phyloP scores from a whole-genome alignment of 2,329 filamentous ascomycete genomes.

The Thermoascus crustaceus region DNA sequence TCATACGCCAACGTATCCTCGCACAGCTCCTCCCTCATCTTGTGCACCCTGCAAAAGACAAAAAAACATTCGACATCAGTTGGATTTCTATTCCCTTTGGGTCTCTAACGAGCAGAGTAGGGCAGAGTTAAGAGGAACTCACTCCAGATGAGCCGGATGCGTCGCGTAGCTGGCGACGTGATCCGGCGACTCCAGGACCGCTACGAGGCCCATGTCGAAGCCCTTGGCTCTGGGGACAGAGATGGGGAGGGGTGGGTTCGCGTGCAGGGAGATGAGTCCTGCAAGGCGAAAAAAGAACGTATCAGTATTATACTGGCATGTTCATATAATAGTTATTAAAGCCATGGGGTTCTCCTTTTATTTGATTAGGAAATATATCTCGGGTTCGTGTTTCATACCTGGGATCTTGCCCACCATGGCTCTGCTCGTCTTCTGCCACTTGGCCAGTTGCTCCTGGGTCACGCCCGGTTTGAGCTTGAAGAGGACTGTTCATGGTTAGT shows the following conservation, averaged over 20 bases:
- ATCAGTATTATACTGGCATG: too few species aligned
- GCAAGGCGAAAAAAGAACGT: too few species aligned
- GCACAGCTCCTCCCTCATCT: slow-evolving; percentile 33
- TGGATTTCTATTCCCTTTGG: slow-evolving; percentile 5
- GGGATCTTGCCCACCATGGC: slow-evolving; percentile 38
- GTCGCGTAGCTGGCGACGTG: slow-evolving; percentile 36
- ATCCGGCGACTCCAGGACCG: slow-evolving; percentile 36
- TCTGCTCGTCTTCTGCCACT: slow-evolving; percentile 23
- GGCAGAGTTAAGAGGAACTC: slow-evolving; percentile 14
- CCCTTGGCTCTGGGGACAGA: slow-evolving; percentile 37
- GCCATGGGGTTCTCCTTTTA: too few species aligned
- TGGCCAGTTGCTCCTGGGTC: slow-evolving; percentile 23
- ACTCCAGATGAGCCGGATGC: slow-evolving; percentile 41
- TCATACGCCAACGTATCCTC: slow-evolving; percentile 37
- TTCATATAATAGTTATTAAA: too few species aligned
- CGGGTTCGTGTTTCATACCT: slow-evolving; percentile 14
- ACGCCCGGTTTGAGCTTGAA: slow-evolving; percentile 36
- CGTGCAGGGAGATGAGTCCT: slow-evolving; percentile 29
- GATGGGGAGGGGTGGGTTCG: slow-evolving; percentile 29
- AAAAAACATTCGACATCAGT: too few species aligned
- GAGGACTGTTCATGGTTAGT: slow-evolving; percentile 24
- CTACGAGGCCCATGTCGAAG: slow-evolving; percentile 40
- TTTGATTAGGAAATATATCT: not conserved
- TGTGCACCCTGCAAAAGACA: slow-evolving; percentile 25
- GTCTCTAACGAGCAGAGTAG: not conserved